Evolutionary conservation across 2,329 filamentous ascomycete genomes (phyloP), one percentile per base, ranked within the genome.

Genomic region (Botrytis deweyae): DNA sequence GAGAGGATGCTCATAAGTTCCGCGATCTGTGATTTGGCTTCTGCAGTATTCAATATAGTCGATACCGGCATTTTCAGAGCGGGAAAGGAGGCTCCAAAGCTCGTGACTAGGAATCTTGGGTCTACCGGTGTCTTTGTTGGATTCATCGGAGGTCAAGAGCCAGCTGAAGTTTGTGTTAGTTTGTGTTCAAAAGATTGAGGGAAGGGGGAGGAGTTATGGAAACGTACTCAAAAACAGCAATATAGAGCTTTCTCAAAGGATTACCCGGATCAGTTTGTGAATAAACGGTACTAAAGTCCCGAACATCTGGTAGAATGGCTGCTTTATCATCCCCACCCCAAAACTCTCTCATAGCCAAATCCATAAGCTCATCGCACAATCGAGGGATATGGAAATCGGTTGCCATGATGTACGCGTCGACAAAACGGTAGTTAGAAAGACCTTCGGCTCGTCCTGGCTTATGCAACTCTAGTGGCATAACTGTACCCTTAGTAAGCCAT

Each of bases 221-320:
- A 66, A 66, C 64, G 4, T 38, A 66, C 64, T 66, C 20, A 6
- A 66, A 49, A 18, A 49, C 5, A 2, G 64, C 44, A 22, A 66
- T 66, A 8, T 66, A 66, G 1, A 66, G 64, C 20, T 66, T 66
- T n/a, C 64, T 66, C 29, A 66, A 10, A 25, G 64, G 64, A 49
- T 38, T 49, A 4, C 64, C 44, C 0, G 20, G 44, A 9, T 38
- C 36, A 0, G 44, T 67, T 67, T 33, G 44, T 6, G 44, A 38
- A 12, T 67, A 67, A 25, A 67, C 64, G 3, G 4, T 38, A 46
- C n/a, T 20, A 22, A 67, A 38, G 8, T 67, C 44, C 16, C 64
- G 64, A 38, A 40, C 20, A 12, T 67, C 64, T 10, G 44, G 64
- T 38, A 67, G 40, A 1, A 67, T 52, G 1, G 22, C 46, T 0